Evolutionary conservation across 2,329 filamentous ascomycete species (phyloP).

Genomic region (Cytospora schulzeri): DNA sequence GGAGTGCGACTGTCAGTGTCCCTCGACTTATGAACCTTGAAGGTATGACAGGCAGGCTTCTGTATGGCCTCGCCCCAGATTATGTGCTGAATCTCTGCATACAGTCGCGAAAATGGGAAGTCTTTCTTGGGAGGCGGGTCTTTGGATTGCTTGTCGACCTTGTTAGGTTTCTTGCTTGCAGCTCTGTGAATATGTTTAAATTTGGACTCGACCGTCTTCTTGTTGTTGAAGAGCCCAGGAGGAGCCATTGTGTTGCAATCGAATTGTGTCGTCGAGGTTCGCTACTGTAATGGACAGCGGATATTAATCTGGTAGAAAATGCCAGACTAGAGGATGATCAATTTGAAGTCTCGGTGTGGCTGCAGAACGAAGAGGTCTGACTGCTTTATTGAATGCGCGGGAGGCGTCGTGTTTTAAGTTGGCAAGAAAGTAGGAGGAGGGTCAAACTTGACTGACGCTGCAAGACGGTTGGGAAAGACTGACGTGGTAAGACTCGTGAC

Average conservation of each 20-base stretch:
- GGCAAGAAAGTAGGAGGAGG: neutral
- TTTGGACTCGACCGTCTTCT: neutral
- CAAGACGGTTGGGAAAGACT: neutral
- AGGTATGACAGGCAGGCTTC: conserved; percentile 30
- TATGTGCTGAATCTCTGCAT: conserved; percentile 29
- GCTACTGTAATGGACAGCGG: neutral
- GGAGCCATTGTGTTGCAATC: neutral
- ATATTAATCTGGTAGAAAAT: too few relatives aligned
- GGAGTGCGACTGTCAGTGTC: too few relatives aligned
- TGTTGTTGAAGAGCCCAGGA: neutral
- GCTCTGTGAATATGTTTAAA: neutral
- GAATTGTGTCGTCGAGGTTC: neutral
- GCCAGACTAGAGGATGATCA: too few relatives aligned
- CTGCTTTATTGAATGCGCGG: neutral
- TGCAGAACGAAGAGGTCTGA: neutral
- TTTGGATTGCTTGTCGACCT: neutral
- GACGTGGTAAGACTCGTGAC: too few relatives aligned
- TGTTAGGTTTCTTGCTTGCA: neutral
- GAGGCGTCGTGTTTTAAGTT: neutral
- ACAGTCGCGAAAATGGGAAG: conserved; percentile 11
- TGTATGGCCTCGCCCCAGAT: conserved; percentile 29
- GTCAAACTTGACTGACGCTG: neutral
- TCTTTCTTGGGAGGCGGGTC: neutral
- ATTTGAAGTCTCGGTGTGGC: too few relatives aligned
- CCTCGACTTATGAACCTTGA: conserved; percentile 1